Evolutionary conservation across 208 protist species (phyloP), one percentile per base, ranked within the genome.

Genomic region (Trypanosoma rangeli): DNA sequence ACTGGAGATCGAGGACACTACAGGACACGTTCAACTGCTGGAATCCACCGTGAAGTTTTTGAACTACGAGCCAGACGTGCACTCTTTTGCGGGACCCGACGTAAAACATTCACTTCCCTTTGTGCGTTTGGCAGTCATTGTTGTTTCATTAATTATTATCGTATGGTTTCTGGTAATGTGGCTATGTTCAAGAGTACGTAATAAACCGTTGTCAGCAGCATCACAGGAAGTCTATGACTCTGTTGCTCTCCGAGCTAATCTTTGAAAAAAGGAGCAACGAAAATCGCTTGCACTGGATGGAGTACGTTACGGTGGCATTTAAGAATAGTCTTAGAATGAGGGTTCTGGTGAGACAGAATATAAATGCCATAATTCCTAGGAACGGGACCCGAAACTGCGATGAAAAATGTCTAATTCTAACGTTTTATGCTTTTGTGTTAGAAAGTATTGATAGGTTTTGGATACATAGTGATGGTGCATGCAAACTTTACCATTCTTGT

Each of bases 1-100:
- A 29, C 79, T 97, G 0, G 85, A 94, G 76, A 93, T 94, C 61
- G 85, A 94, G 54, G 85, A 92, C 53, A 57, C 64, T n/a, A 78
- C 77, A 58, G 91, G 87, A 73, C 84, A 94, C 64, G 69, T 85
- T 39, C 80, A 90, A 64, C 73, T 95, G 20, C 80, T 95, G 24
- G 85, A 94, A 70, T 82, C 85, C 2, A 85, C 76, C 28, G 35
- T 85, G 16, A 49, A 73, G 8, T 84, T 73, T 60, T 24, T 20
- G 49, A 61, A 70, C 28, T 73, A 57, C 44, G 64, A 67, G 22
- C 62, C 37, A 37, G 71, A 64, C 74, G 37, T 61, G n/a, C 69
- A 64, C 39, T 28, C 52, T 44, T 26, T 1, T 7, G 33, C 20
- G 35, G 64, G 16, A 13, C 33, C n/a, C 39, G 46, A 42, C 26